Percentiles rank a stretch among this genome's conserved stretches.
Conservation (phyloP, 441 rosid genomes). For the Corymbia calophylla region DNA sequence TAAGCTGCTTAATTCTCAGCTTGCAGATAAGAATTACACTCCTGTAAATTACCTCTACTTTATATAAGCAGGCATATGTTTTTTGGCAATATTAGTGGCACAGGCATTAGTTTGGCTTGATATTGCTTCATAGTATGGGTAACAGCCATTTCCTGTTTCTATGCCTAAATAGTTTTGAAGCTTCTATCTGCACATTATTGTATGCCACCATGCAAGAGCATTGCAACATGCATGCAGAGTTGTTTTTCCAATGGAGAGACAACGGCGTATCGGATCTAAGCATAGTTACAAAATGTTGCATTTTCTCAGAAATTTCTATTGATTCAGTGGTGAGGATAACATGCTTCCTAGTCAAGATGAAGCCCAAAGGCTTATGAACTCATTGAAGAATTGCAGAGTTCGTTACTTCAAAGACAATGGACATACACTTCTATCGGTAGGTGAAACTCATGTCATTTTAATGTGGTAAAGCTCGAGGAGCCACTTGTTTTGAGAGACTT, state of each 20-base stretch:
- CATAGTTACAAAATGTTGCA: not conserved
- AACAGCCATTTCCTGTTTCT: too few relatives aligned
- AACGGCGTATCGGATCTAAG: not conserved
- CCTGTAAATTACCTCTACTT: too few relatives aligned
- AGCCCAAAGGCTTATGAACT: slow-evolving; percentile 45
- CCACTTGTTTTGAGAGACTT: not conserved
- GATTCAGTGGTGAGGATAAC: slow-evolving; percentile 65
- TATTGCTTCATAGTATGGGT: too few relatives aligned
- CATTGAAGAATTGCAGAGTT: slow-evolving; percentile 52
- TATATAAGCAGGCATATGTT: too few relatives aligned
- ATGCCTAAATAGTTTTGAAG: not conserved
- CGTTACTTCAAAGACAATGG: slow-evolving; percentile 74
- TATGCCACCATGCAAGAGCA: not conserved
- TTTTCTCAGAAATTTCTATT: not conserved
- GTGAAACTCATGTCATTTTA: not conserved
- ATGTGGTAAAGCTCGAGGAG: not conserved
- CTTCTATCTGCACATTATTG: not conserved
- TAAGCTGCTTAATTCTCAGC: too few relatives aligned
- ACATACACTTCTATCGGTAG: slow-evolving; percentile 69
- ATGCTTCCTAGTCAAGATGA: slow-evolving; percentile 83
- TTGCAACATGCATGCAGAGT: not conserved
- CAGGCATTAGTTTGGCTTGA: too few relatives aligned
- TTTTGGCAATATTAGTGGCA: too few relatives aligned
- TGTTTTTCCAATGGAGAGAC: not conserved
- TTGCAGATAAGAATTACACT: too few relatives aligned